Percentiles rank a stretch among this genome's conserved stretches.
phyloP scores from a whole-genome alignment of 1,284 basidiomycete species.

The Malassezia globosa region DNA sequence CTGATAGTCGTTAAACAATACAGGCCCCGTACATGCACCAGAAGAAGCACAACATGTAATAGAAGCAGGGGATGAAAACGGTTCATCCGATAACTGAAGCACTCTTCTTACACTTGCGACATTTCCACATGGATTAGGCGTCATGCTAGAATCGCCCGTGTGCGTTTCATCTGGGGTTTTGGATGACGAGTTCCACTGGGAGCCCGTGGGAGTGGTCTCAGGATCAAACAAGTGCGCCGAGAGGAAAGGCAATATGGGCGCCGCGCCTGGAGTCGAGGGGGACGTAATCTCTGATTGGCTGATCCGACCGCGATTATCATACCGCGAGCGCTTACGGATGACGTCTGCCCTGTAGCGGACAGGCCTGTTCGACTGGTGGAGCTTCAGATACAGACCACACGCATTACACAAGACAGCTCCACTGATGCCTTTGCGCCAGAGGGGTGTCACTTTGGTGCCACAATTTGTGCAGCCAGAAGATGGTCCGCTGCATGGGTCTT shows the following conservation, averaged over 20 bases:
- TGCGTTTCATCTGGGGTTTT: no score
- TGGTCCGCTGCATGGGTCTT: constrained; percentile 15
- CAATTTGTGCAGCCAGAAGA: constrained; percentile 39
- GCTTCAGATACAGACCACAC: constrained; percentile 37
- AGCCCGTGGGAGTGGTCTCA: no score
- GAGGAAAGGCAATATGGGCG: neutral
- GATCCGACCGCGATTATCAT: constrained; percentile 16
- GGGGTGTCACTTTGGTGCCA: constrained; percentile 40
- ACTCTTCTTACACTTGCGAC: constrained; percentile 1
- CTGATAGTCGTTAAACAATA: constrained; percentile 6
- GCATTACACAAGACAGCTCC: constrained; percentile 41
- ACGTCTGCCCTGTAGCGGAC: constrained; percentile 39
- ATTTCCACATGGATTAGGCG: no score
- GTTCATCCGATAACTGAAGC: constrained; percentile 8
- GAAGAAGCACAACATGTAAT: constrained; percentile 12
- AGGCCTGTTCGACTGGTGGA: constrained; percentile 36
- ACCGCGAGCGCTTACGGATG: constrained; percentile 39
- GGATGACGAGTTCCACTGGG: no score
- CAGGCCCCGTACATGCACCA: constrained; percentile 10
- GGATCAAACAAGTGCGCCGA: neutral
- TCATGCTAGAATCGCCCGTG: no score
- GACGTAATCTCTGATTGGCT: neutral
- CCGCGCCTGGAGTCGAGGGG: no score
- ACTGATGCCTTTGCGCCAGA: constrained; percentile 41
- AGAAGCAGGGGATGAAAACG: neutral